Base-by-base conservation (phyloP, 2,329 filamentous ascomycete genomes). In the Fusarium drepaniforme region DNA sequence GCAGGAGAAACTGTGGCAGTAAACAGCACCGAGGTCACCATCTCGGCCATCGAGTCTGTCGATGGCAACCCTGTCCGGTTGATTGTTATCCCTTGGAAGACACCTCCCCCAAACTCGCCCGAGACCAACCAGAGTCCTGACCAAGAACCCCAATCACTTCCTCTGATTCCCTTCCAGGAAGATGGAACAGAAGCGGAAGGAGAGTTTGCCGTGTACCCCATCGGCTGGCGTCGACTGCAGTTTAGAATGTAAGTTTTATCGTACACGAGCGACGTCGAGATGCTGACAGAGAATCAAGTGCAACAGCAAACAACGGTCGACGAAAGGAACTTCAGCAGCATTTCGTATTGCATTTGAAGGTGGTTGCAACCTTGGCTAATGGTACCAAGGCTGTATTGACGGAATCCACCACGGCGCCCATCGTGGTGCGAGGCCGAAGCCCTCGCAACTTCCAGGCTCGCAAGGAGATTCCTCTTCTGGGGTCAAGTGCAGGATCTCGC, bases 1-100 rank as follows among this genome's bases (percentile, higher is more conserved):
- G 91, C 93, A 64, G 95, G 95, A 53, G 94, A 97, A 81, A 93
- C 93, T 53, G 92, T 97, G 46, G 93, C 94, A 3, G 94, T 98
- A 59, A 90, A 91, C 73, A 93, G 88, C 73, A 94, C 96, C 82
- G 96, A 98, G 82, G 91, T 98, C 64, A 92, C 93, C 64, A 94
- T 98, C 57, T 97, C 95, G 7, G 96, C 96, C 11, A 97, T 95
- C 59, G 96, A 98, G 82, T 98, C 96, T 2, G 95, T 98, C 18
- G 96, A 98, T 82, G 94, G 95, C 38, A 96, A 98, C 78, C 86
- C 94, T 0, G 95, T 98, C 51, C 96, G 97, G 78, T 92, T 98
- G 72, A 98, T 98, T 73, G 97, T 97, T 9, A 97, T 98, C 70
- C 96, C 96, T 1, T 98, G 96, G 96, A 98, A 98, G 86, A 98